Evolutionary conservation across 1,139 yeast species (phyloP), one percentile per base, ranked within the genome.

Genomic region (Nakaseomyces nivariensis): DNA sequence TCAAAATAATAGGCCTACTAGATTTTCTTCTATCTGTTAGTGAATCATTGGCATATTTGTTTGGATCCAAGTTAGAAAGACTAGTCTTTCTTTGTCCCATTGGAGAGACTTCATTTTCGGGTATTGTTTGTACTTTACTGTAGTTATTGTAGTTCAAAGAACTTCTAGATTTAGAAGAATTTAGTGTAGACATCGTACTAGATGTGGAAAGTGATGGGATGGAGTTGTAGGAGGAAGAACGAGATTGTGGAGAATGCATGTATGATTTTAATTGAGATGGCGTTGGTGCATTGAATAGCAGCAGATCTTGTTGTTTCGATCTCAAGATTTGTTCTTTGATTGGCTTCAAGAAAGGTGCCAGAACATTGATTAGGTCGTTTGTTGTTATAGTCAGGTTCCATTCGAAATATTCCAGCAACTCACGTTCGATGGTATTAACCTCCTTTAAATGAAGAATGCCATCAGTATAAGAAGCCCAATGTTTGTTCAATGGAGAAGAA

Each of bases 401-500:
- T 59, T 86, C 83, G 53, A 92, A 76, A 57, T 88, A 79, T 47
- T 77, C 79, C 49, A 90, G 78, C 57, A 92, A 73, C 69, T 92
- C 97, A 58, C 89, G 76, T 70, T 92, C 98, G 62, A 95, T 87
- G 64, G 89, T 80, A 68, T 92, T 92, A 52, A 92, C 90, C 63
- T 92, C 97, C 31, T 75, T 76, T 47, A 85, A 71, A 27, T 81
- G 67, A 57, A 92, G 76, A 51, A 92, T 72, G 1, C 96, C 96
- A 65, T 83, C 81, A 11, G 97, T 88, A 72, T 89, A 90, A 53
- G 79, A 76, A 13, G 95, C 84, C 98, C 98, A 92, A 72, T 90
- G 96, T 70, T 85, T 89, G 70, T 92, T 92, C 67, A 90, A 77
- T 47, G 97, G 98, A 17, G 94, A 82, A 3, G 95, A 83, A 70